Percentiles rank a stretch among this genome's conserved stretches.
These are phyloP conservation scores for Cladosporium sp. DNA, from an alignment of 2,329 filamentous ascomycete genomes.

Conservation along the genomic window DNA sequence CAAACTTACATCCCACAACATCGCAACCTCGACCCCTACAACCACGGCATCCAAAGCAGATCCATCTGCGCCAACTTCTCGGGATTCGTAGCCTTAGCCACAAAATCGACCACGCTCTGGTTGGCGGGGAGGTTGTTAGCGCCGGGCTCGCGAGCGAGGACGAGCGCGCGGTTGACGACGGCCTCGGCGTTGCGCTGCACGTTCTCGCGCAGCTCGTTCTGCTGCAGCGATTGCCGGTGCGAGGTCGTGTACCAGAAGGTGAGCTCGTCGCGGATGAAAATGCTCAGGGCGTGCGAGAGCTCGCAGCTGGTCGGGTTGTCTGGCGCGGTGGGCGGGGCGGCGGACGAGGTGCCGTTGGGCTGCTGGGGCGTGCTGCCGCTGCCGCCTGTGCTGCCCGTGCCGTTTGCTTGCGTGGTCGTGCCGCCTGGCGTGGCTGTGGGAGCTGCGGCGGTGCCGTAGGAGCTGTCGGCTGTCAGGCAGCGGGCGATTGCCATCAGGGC, in stretches of 20 bases:
- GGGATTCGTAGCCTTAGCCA: slow-evolving; percentile 90
- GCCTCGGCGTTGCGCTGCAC: slow-evolving; percentile 85
- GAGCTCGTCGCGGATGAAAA: slow-evolving; percentile 98
- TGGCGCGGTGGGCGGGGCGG: slow-evolving; percentile 37
- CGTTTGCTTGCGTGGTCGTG: slow-evolving; percentile 3
- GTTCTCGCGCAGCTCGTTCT: slow-evolving; percentile 69
- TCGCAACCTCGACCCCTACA: slow-evolving; percentile 46
- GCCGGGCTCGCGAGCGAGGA: slow-evolving; percentile 65
- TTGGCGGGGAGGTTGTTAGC: slow-evolving; percentile 75
- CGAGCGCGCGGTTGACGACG: slow-evolving; percentile 86
- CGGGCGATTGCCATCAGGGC: slow-evolving; percentile 95
- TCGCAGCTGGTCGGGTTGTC: slow-evolving; percentile 47
- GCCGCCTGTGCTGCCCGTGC: slow-evolving; percentile 7
- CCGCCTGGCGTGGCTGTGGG: slow-evolving; percentile 11
- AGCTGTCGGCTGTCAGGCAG: slow-evolving; percentile 75
- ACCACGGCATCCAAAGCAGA: slow-evolving; percentile 94
- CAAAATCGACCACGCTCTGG: slow-evolving; percentile 92
- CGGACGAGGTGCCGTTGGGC: slow-evolving; percentile 15
- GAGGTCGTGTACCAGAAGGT: slow-evolving; percentile 90
- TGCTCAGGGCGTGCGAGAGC: slow-evolving; percentile 87
- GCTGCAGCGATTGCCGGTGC: slow-evolving; percentile 61
- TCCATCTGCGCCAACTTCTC: slow-evolving; percentile 84
- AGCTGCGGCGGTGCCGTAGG: slow-evolving; percentile 21
- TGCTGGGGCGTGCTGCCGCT: slow-evolving; percentile 3
- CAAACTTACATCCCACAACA: not conserved